Percentiles rank a stretch among this genome's conserved stretches.
Conservation (phyloP, 1,139 yeast species). For the Zygosaccharomyces pseudobailii region DNA sequence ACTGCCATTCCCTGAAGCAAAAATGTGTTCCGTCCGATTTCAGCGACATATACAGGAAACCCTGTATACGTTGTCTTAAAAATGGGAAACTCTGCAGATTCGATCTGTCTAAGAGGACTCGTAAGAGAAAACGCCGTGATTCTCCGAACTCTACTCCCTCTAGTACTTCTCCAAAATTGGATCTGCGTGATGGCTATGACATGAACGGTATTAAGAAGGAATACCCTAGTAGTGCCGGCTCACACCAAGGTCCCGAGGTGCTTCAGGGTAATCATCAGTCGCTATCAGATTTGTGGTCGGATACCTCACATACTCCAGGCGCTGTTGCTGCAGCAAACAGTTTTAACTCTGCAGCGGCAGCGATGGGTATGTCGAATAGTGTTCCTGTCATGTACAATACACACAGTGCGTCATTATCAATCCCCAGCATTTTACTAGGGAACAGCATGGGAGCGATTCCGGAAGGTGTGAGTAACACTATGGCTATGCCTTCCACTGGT, state of each 20-base stretch:
- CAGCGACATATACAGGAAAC: constrained; percentile 47
- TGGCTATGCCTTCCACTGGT: background rate
- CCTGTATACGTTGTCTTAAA: constrained; percentile 71
- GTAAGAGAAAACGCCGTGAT: constrained; percentile 40
- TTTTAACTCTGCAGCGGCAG: constrained; percentile 6
- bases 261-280: constrained; percentile 2
- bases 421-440: background rate
- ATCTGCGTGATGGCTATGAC: background rate
- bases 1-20: constrained; percentile 77
- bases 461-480: background rate
- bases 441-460: background rate
- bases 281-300: background rate
- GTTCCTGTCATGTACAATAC: background rate
- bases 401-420: background rate
- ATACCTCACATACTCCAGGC: constrained; percentile 25
- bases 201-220: background rate
- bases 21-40: constrained; percentile 73
- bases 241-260: background rate
- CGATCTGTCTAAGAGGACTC: constrained; percentile 56
- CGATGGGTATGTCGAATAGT: constrained; percentile 2
- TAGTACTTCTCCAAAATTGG: constrained; percentile 10
- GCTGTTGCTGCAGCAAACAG: constrained; percentile 14
- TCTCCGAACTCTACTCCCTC: constrained; percentile 8
- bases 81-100: constrained; percentile 62
- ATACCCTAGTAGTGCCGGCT: background rate